Evolutionary conservation across 1,284 basidiomycete species (phyloP), one percentile per base, ranked within the genome.

Genomic region (Takashimella koratensis): DNA sequence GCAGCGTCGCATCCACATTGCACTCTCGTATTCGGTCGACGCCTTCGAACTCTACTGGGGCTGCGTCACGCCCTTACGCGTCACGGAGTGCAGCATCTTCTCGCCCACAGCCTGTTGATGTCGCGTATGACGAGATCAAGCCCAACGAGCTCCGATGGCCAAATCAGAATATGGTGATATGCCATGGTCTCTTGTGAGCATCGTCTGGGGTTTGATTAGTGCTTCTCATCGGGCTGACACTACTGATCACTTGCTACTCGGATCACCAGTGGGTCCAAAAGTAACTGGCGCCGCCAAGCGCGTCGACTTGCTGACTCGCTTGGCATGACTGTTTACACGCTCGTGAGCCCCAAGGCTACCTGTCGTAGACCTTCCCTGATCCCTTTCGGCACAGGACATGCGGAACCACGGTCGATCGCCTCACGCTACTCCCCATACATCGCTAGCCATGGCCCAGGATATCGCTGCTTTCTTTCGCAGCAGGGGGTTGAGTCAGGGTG

Each of bases 221-320:
- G 36, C 16, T 13, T 46, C 0, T 43, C 16, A 12, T 16, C 8
- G 39, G 13, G 13, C 41, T 40, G 39, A 43, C 6, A 1, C 16
- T n/a, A 16, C 51, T 51, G 47, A 36, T 40, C 3, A 30, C 30
- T 20, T n/a, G 20, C 10, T 39, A 12, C 22, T 41, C 41, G 5
- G 26, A 19, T 10, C 43, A n/a, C 2, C 54, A 77, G 76, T 48
- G 81, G 81, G 3, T 80, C 79, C 5, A 82, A 82, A 59, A 79
- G 81, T 60, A 83, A 83, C 64, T 83, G 81, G 81, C 69, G 81
- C 5, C 77, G 76, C 2, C 64, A 82, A 5, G 78, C 77, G 0
- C 76, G 76, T 45, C 70, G 73, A 4, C 77, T 82, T 63, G 76
- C 79, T 0, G 49, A 69, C 4, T 64, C 73, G 24, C 71, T 79